Base-by-base conservation (phyloP, 495 filamentous ascomycete genomes). In the Aspergillus baeticus region DNA sequence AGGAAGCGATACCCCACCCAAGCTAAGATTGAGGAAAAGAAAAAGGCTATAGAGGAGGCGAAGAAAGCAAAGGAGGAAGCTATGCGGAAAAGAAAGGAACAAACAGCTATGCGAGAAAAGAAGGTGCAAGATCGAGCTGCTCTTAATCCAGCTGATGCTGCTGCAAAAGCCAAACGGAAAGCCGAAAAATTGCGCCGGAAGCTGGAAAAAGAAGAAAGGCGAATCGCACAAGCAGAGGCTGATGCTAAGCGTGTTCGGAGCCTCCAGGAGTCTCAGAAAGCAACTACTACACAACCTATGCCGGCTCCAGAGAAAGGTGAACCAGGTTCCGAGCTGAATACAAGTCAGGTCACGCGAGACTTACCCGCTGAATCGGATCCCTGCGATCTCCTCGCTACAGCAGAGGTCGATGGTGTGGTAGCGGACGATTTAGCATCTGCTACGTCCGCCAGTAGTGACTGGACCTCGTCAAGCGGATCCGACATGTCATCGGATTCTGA, bases 1-100 rank as follows among this genome's bases (percentile, higher is more conserved):
- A 86, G 81, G 63, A 87, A 85, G 60, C 84, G 84, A 15, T 96
- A 79, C 65, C 92, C 92, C 3, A 96, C 91, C 0, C 80, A 84
- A 67, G 81, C 82, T 51, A 82, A 86, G 41, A 60, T 77, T 18
- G 77, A 79, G 23, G 74, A 79, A 45, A 79, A 68, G 57, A 77
- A 77, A 49, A 73, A 76, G 52, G 72, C 63, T n/a, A 63, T 64
- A 20, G 74, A 77, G 31, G 71, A 77, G 58, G 71, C 70, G 34
- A 75, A 72, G 58, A 74, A 71, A 38, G 68, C 66, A 13, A 63
- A 68, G 13, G 68, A 76, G 22, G 69, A 71, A 44, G 67, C 60
- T 15, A 60, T 42, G 33, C 62, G 59, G 35, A 60, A 64, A 38
- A 69, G 63, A 22, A 56, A 67, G 15, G 35, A 61, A 17, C 67